Evolutionary conservation across 306 rosid genomes (phyloP), one percentile per base, ranked within the genome.

Genomic region (Pyrus betulifolia): DNA sequence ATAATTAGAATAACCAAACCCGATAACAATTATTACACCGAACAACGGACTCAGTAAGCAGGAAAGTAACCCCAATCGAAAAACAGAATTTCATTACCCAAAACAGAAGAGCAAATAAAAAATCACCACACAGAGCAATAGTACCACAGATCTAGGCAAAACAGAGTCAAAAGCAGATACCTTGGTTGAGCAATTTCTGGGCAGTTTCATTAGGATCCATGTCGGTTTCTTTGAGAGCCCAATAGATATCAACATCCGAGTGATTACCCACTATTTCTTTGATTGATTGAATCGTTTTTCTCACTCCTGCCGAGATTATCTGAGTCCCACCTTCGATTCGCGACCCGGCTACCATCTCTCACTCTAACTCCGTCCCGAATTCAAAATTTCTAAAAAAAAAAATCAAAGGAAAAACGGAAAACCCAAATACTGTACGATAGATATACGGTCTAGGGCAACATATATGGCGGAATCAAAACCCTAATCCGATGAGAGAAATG

Each of bases 201-300:
- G 96, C 52, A n/a, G 99, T 91, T 81, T 96, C 99, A 69, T 96
- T 91, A 82, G 99, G 99, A 85, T 96, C 99, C 99, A 96, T 96
- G 86, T 92, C 78, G 33, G 85, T 67, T 76, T 96, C 99, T 81
- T 85, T 91, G n/a, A 96, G 97, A 66, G 93, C 80, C 30, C 74
- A 86, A 81, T 96, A 96, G 66, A 96, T 96, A 88, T 96, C 99
- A 68, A 88, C 87, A 74, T 92, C 98, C 51, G 98, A 96, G 83
- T 91, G 93, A 72, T 87, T 72, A 18, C 98, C 90, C 52, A 96
- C 98, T 59, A 96, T 86, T 77, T 96, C 99, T 70, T 89, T 92
- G 78, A 96, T 85, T 44, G 99, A 91, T 86, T 96, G 91, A 55
- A 96, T 96, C 33, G 99, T 92, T 82, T 87, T 89, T 3, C 90